These are phyloP conservation scores for Isabelozyma gotoi DNA, from an alignment of 805 yeast genomes.

Conservation along the genomic window DNA sequence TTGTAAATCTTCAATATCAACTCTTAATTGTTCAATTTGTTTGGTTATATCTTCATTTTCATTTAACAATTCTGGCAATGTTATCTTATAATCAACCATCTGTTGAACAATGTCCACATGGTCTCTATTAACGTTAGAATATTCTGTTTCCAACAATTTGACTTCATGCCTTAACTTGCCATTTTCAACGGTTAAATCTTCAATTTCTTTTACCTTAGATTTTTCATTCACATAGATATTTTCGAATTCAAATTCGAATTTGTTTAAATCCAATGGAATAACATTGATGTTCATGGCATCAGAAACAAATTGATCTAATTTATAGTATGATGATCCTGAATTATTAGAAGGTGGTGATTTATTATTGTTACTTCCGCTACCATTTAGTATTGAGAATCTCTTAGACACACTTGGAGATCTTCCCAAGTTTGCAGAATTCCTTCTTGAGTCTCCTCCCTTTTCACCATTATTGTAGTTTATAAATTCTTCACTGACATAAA, in stretches of 20 bases:
- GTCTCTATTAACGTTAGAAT: constrained; percentile 70
- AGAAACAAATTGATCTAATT: constrained; percentile 69
- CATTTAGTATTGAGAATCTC: constrained; percentile 22
- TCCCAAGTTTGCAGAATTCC: constrained; percentile 1
- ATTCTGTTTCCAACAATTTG: constrained; percentile 67
- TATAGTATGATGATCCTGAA: constrained; percentile 39
- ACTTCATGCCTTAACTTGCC: constrained; percentile 73
- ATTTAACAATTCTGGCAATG: constrained; percentile 70
- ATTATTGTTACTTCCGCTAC: constrained; percentile 6
- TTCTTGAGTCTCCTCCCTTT: not conserved
- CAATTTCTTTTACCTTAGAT: constrained; percentile 63
- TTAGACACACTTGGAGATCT: constrained; percentile 12
- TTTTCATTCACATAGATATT: constrained; percentile 70
- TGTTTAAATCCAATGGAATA: constrained; percentile 67
- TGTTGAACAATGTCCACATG: constrained; percentile 86
- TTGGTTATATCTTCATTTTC: constrained; percentile 63
- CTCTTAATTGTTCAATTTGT: constrained; percentile 35
- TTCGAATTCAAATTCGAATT: constrained; percentile 72
- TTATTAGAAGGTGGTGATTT: not conserved
- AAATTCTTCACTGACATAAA: constrained; percentile 51
- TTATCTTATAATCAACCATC: constrained; percentile 77
- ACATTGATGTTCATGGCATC: constrained; percentile 77
- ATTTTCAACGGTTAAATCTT: constrained; percentile 58
- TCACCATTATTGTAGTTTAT: constrained; percentile 14
- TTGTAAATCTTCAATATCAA: constrained; percentile 41